Conservation (phyloP, 441 rosid genomes). For the Croton laevigatus region DNA sequence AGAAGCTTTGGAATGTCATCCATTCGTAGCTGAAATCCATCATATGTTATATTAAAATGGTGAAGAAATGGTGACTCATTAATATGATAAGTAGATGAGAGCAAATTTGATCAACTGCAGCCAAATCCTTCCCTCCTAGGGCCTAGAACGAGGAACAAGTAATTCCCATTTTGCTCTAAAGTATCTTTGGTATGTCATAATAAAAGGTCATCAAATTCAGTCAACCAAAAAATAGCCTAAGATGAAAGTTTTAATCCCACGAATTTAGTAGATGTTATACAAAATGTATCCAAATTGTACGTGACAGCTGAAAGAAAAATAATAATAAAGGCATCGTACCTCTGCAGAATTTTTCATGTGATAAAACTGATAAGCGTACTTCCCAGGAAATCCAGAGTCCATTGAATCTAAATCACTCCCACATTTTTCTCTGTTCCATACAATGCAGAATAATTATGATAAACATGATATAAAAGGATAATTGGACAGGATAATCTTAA, state of each 20-base stretch:
- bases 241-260: not conserved
- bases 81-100: not conserved
- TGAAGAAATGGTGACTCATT: not conserved
- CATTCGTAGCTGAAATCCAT: conserved; percentile 64
- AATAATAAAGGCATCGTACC: conserved; percentile 38
- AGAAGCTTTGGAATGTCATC: conserved; percentile 74
- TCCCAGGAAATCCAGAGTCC: conserved; percentile 40
- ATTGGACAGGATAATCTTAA: not conserved
- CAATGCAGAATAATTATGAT: not conserved
- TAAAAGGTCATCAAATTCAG: too few relatives aligned
- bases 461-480: not conserved
- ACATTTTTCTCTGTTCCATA: conserved; percentile 43
- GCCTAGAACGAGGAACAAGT: not conserved
- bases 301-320: not conserved
- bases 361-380: conserved; percentile 59
- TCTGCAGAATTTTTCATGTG: conserved; percentile 71
- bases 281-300: not conserved
- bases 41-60: not conserved
- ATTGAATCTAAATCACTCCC: conserved; percentile 37
- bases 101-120: not conserved
- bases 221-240: too few relatives aligned
- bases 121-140: not conserved
- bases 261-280: not conserved
- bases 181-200: too few relatives aligned
- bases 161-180: not conserved